A percentile compares a stretch with the other conserved stretches of the same genome.
Conservation (phyloP, 129 eudicot species). For the Solidago caesia region DNA sequence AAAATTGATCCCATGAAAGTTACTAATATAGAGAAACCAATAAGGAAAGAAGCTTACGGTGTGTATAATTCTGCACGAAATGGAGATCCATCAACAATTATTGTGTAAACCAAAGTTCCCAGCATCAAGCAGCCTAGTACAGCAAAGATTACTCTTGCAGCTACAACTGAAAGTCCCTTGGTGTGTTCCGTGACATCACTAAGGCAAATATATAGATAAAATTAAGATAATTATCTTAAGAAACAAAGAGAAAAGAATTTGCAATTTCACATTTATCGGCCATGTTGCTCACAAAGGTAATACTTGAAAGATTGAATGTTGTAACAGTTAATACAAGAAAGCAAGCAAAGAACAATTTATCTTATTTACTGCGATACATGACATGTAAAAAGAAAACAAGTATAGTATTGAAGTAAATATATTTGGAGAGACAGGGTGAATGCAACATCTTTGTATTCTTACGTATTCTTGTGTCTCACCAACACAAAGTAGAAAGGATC, state of each 20-base stretch:
- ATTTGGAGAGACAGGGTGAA: too few species aligned
- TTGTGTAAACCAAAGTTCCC: constrained; percentile 51
- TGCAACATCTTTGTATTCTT: constrained; percentile 20
- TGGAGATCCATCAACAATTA: constrained; percentile 60
- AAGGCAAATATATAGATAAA: background rate
- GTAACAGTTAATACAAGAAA: too few species aligned
- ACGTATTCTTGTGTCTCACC: constrained; percentile 49
- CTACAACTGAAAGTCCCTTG: constrained; percentile 40
- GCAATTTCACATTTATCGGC: too few species aligned
- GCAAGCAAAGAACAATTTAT: too few species aligned
- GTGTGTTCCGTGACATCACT: constrained; percentile 43
- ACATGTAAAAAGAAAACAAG: too few species aligned
- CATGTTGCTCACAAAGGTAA: too few species aligned
- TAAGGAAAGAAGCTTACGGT: constrained; percentile 48
- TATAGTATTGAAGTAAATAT: too few species aligned
- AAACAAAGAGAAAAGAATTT: too few species aligned
- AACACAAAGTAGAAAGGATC: constrained; percentile 75
- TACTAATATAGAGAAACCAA: background rate
- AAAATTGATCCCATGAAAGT: too few species aligned
- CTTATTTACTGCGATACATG: too few species aligned
- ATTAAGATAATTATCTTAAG: background rate
- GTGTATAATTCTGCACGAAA: constrained; percentile 43
- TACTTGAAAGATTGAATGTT: too few species aligned
- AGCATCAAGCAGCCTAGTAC: constrained; percentile 65
- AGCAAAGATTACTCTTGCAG: constrained; percentile 49